A percentile compares a stretch with the other conserved stretches of the same genome.
Conservation (phyloP, 2,329 filamentous ascomycete species). For the Aaosphaeria pasadenensis region DNA sequence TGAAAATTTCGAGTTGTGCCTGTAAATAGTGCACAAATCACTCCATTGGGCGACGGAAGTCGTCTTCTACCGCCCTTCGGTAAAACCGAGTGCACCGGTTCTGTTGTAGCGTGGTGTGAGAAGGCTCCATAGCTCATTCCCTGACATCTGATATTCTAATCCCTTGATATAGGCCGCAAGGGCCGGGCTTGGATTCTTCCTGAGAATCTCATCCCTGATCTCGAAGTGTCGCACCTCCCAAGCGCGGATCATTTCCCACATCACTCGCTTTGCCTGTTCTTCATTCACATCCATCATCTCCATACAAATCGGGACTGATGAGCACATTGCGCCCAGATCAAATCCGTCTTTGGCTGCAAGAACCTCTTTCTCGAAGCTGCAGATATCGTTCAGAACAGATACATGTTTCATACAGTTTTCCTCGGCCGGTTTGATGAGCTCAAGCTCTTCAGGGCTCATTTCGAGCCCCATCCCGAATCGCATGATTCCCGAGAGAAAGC, state of each 20-base stretch:
- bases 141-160: slow-evolving; percentile 34
- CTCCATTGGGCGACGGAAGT: no score
- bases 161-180: slow-evolving; percentile 26
- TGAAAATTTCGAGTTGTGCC: no score
- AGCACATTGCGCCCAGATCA: slow-evolving; percentile 31
- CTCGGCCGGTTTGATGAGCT: slow-evolving; percentile 22
- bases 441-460: slow-evolving; percentile 25
- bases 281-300: slow-evolving; percentile 17
- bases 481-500: slow-evolving; percentile 30
- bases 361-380: slow-evolving; percentile 41
- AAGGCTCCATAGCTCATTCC: slow-evolving; percentile 33
- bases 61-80: no score
- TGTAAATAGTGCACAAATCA: no score
- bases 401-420: slow-evolving; percentile 38
- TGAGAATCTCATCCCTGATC: slow-evolving; percentile 6
- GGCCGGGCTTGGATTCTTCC: background rate
- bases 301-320: slow-evolving; percentile 28
- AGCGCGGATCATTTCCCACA: slow-evolving; percentile 30
- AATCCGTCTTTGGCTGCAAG: slow-evolving; percentile 6
- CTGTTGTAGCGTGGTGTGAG: slow-evolving; percentile 14
- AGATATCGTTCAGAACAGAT: slow-evolving; percentile 44
- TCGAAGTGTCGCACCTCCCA: slow-evolving; percentile 25
- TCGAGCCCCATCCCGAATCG: slow-evolving; percentile 36
- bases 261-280: slow-evolving; percentile 23
- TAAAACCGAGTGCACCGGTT: no score